These are phyloP conservation scores for Nicotiana noctiflora DNA, from an alignment of 257 asterid species.

Conservation along the genomic window DNA sequence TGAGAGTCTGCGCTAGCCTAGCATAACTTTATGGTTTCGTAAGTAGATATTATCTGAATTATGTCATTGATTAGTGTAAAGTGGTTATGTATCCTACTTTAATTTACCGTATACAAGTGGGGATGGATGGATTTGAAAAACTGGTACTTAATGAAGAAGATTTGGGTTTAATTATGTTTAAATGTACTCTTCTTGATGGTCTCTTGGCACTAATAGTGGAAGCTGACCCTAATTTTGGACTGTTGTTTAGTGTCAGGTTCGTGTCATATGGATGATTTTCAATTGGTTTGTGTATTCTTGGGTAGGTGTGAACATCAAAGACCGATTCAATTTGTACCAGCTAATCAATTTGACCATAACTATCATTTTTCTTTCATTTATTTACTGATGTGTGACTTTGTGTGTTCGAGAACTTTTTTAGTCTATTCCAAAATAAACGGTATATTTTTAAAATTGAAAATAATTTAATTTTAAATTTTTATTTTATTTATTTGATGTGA, in stretches of 20 bases:
- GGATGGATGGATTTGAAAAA: too few species aligned
- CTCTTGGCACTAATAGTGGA: not conserved
- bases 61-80: not conserved
- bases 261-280: not conserved
- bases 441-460: too few species aligned
- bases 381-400: not conserved
- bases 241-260: not conserved
- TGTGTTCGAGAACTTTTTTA: too few species aligned
- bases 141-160: not conserved
- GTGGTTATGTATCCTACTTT: not conserved
- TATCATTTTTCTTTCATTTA: not conserved
- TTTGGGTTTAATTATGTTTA: not conserved
- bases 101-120: not conserved
- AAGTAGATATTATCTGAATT: not conserved
- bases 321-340: not conserved
- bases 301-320: not conserved
- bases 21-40: too few species aligned
- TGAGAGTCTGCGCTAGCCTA: too few species aligned
- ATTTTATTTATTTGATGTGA: too few species aligned
- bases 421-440: too few species aligned
- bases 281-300: not conserved
- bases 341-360: not conserved
- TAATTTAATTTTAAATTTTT: too few species aligned
- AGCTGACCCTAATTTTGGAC: conserved; percentile 5
- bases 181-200: not conserved